Base-by-base conservation (phyloP, 805 yeast genomes). In the Myxozyma neglecta region DNA sequence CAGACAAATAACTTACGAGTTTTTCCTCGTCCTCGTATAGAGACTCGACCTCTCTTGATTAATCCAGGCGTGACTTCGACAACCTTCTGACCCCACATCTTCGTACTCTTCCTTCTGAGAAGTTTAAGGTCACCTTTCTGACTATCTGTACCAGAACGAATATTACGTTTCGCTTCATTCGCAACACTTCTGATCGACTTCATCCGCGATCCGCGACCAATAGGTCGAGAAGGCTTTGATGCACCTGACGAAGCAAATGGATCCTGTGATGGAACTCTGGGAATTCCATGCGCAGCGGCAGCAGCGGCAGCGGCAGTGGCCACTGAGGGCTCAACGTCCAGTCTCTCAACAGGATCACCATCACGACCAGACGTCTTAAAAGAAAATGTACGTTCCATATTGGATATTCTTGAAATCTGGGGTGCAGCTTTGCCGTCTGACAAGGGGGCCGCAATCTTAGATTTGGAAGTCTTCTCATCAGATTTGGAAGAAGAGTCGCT, bases 1-100 rank as follows among this genome's bases (percentile, higher is more conserved):
- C 57, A 20, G 13, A 39, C 16, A 16, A 13, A 20, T 9, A 11
- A 32, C 87, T 85, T 56, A 86, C 83, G 10, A 89, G 87, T 61
- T 81, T 79, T 44, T 82, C 83, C 63, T 82, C 79, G 63, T 84
- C 87, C 24, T 54, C 55, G 29, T 14, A 60, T 52, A 13, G 67
- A 60, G 8, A 64, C 11, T 8, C 51, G 63, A 11, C 61, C 68
- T 44, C 45, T 54, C 49, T 52, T 53, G 34, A 64, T 60, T 49
- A 57, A 65, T 8, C 82, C 84, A 1, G 93, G 85, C 0, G 92
- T 91, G 36, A 92, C 92, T 75, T 94, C 99, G 37, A 91, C 87
- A 14, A 90, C 96, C 65, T 83, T 87, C 64, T 90, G 91, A 20
- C 99, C 99, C 99, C 99, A 94, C 87, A 94, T 83, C 76, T 94